Evolutionary conservation across 2,329 filamentous ascomycete species (phyloP).

Genomic region (Fusarium denticulatum): DNA sequence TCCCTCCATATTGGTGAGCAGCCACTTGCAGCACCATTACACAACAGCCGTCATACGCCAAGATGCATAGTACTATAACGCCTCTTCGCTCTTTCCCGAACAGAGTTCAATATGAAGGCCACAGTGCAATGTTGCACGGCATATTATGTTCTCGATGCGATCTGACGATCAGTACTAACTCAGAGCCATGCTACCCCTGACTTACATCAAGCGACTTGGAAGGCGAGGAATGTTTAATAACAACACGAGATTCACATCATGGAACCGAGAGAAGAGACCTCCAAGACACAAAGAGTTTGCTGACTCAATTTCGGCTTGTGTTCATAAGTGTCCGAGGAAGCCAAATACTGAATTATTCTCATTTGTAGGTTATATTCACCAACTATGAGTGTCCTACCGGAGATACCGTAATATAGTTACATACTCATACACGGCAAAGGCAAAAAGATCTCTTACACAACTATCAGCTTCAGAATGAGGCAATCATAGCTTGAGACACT

Average conservation of each 20-base stretch:
- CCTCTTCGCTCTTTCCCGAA: constrained; percentile 1
- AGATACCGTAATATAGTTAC: neutral
- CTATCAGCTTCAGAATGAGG: neutral
- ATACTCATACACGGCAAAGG: neutral
- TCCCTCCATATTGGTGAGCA: neutral
- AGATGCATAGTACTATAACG: constrained; percentile 3
- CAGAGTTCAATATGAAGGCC: neutral
- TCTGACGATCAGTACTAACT: constrained; percentile 5
- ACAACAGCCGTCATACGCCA: constrained; percentile 31
- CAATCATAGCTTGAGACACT: constrained; percentile 27
- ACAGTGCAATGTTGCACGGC: constrained; percentile 30
- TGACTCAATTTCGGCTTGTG: neutral
- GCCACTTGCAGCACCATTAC: constrained; percentile 19
- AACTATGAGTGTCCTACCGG: too few species aligned
- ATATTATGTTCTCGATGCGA: constrained; percentile 32
- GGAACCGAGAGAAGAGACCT: neutral
- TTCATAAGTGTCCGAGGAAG: neutral
- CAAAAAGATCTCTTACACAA: neutral
- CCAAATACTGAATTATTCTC: neutral
- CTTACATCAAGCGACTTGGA: neutral
- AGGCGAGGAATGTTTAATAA: neutral
- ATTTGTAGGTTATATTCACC: neutral
- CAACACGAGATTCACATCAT: neutral
- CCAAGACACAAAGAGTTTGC: neutral
- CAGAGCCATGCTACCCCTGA: constrained; percentile 5